Percentiles rank a stretch among this genome's conserved stretches.
Conservation (phyloP, 75 land plant genomes). For the Selaginella tamariscina region DNA sequence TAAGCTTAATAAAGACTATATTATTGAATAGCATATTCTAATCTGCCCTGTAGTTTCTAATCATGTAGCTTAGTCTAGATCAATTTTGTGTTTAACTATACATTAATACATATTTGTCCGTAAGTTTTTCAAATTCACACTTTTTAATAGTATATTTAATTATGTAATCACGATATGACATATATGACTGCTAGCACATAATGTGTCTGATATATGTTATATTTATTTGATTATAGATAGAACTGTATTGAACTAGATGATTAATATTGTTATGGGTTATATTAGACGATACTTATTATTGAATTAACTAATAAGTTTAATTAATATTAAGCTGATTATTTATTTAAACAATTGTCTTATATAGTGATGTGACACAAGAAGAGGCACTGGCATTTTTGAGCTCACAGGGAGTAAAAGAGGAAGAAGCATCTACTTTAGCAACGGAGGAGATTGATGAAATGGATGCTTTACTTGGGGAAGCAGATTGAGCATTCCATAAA, state of each 20-base stretch:
- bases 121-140: too few species aligned
- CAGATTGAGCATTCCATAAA: too few species aligned
- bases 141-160: too few species aligned
- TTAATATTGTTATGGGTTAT: neutral
- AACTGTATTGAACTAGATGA: neutral
- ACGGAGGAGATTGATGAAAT: slow-evolving; percentile 34
- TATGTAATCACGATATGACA: too few species aligned
- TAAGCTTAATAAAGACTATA: neutral
- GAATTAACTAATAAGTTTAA: neutral
- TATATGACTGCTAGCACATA: neutral
- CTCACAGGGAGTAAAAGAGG: slow-evolving; percentile 9
- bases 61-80: too few species aligned
- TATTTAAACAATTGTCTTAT: neutral
- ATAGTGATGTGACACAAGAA: slow-evolving; percentile 34
- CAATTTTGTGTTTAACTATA: too few species aligned
- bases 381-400: slow-evolving; percentile 30
- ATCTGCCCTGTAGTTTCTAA: too few species aligned
- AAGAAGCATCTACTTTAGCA: slow-evolving; percentile 12
- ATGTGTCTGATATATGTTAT: neutral
- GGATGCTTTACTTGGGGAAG: slow-evolving; percentile 32
- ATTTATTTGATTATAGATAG: neutral
- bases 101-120: too few species aligned
- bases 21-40: too few species aligned
- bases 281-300: neutral
- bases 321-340: neutral